Conservation (phyloP, 257 asterid genomes). For the Penstemon eatonii region DNA sequence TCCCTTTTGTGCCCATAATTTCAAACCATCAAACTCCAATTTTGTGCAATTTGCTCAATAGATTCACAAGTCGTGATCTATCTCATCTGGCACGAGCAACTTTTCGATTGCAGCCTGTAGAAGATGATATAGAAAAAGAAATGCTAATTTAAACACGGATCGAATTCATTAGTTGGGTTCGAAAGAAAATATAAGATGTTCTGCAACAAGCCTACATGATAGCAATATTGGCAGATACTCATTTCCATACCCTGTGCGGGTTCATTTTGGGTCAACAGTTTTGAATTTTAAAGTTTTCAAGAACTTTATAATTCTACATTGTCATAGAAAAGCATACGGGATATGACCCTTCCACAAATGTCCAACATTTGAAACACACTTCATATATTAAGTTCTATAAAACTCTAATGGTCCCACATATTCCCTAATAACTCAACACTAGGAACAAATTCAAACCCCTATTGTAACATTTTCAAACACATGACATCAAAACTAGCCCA, state of each 20-base stretch:
- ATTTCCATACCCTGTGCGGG: neutral
- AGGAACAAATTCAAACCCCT: too few relatives aligned
- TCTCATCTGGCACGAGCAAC: constrained; percentile 89
- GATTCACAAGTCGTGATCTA: constrained; percentile 61
- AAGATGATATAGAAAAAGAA: neutral
- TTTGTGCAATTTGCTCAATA: constrained; percentile 17
- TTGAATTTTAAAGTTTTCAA: neutral
- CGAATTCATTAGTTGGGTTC: neutral
- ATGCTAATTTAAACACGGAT: neutral
- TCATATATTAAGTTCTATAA: too few relatives aligned
- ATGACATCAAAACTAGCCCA: too few relatives aligned
- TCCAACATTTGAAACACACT: too few relatives aligned
- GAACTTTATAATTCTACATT: too few relatives aligned
- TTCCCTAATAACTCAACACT: too few relatives aligned
- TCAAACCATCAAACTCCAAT: neutral
- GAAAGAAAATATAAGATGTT: constrained; percentile 5
- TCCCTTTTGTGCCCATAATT: too few relatives aligned
- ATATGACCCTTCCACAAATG: too few relatives aligned
- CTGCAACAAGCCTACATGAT: neutral
- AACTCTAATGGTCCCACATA: too few relatives aligned
- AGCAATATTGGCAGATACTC: too few relatives aligned
- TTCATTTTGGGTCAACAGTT: neutral
- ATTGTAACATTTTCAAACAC: too few relatives aligned
- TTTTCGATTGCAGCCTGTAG: constrained; percentile 88
- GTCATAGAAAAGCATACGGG: too few relatives aligned